A percentile compares a stretch with the other conserved stretches of the same genome.
phyloP scores from a whole-genome alignment of 257 asterid genomes.

The Ehretia macrophylla region DNA sequence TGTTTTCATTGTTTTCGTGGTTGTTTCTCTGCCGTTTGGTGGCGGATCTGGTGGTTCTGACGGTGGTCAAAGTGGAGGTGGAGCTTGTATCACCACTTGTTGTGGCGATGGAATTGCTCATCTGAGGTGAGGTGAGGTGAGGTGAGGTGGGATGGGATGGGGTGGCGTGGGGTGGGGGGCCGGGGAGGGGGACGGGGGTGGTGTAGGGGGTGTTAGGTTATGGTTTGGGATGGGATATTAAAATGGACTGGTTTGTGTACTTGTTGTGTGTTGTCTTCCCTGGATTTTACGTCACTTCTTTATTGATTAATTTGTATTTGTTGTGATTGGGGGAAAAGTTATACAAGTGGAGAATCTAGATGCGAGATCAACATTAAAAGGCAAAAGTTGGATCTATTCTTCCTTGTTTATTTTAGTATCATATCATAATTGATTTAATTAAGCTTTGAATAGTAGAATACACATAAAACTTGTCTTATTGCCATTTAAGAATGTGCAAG shows the following conservation, averaged over 20 bases:
- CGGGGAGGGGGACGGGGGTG: too few relatives aligned
- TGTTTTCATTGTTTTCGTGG: conserved; percentile 9
- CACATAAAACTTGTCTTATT: neutral
- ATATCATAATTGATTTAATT: neutral
- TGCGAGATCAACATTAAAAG: conserved; percentile 35
- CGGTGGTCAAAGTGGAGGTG: conserved; percentile 2
- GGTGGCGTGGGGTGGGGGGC: conserved; percentile 1
- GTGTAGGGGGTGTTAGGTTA: too few relatives aligned
- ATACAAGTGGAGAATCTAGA: conserved; percentile 12
- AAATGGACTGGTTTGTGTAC: neutral
- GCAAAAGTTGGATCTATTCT: conserved; percentile 50
- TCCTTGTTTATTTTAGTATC: too few relatives aligned
- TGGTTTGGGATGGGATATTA: neutral
- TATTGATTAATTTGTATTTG: neutral
- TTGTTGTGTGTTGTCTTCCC: neutral
- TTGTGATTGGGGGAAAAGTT: conserved; percentile 6
- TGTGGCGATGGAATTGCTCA: conserved; percentile 41
- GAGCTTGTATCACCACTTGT: conserved; percentile 4
- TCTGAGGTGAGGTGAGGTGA: conserved; percentile 19
- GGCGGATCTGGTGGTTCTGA: conserved; percentile 1
- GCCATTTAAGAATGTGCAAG: neutral
- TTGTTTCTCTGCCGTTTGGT: conserved; percentile 18
- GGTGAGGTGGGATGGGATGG: neutral
- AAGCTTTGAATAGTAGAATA: neutral
- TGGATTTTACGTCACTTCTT: neutral